Base-by-base conservation (phyloP, 495 filamentous ascomycete species). In the Neurospora sp. region DNA sequence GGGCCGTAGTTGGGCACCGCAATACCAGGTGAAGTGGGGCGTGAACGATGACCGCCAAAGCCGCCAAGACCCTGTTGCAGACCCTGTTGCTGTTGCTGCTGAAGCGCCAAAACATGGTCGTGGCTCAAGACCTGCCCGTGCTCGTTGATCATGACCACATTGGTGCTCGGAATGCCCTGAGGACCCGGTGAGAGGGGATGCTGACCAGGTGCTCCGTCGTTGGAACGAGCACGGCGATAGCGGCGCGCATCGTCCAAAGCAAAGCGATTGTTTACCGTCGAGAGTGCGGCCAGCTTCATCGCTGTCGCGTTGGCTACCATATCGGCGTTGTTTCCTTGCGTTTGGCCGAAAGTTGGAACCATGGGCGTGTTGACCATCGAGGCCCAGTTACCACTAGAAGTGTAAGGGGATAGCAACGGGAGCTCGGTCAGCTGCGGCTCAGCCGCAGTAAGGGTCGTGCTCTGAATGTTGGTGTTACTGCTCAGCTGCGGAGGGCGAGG, bases 251-350 rank as follows among this genome's bases (percentile, higher is more conserved):
- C 94, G 74, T 99, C 96, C 73, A 99, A 86, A 42, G 97, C 95
- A 78, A 99, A 97, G 22, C 96, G 92, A 81, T 98, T 98, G 83
- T 98, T 98, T 71, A 99, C 96, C 5, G 96, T 99, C 12, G 95
- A 98, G 44, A 99, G 84, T 22, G 96, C 96, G 70, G 96, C 96
- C 53, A 99, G 88, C 82, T 98, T 99, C 96, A 99, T 99, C 17
- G 96, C 96, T 10, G 96, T 98, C 9, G 96, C 96, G 79, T 98
- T 98, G 61, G 96, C 96, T 71, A 99, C 93, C 94, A 99, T 98
- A 76, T 99, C 96, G 17, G 94, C 96, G 69, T 87, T 89, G 42
- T 84, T 85, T 40, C 81, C 82, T 73, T 84, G 84, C 72, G 83
- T 84, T 73, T 82, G 74, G 82, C 89, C 83, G 80, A 99, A 99